Evolutionary conservation across 495 filamentous ascomycete genomes (phyloP).

Genomic region (Xylaria telfairii): DNA sequence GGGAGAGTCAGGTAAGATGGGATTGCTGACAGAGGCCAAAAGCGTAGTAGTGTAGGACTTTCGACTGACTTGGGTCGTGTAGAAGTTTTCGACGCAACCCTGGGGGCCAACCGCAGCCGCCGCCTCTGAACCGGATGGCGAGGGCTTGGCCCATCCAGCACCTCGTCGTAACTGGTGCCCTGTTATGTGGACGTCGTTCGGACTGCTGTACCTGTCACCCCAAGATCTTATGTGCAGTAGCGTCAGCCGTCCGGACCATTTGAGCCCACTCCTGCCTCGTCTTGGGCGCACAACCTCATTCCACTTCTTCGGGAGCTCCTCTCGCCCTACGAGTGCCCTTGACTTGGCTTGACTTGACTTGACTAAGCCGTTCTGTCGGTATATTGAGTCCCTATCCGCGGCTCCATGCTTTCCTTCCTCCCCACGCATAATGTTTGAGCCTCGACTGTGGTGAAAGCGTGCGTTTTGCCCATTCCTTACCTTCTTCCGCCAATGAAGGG

Average conservation of each 20-base stretch:
- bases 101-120: not conserved
- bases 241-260: conserved; percentile 1
- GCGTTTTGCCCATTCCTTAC: conserved; percentile 31
- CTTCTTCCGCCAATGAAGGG: conserved; percentile 40
- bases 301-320: conserved; percentile 15
- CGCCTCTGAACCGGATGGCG: not conserved
- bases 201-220: not conserved
- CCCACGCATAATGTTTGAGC: conserved; percentile 32
- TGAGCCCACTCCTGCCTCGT: conserved; percentile 17
- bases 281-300: conserved; percentile 4
- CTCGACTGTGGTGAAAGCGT: conserved; percentile 26
- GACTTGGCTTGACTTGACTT: no score
- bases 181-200: not conserved
- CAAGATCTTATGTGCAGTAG: conserved; percentile 29
- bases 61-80: not conserved
- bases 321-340: conserved; percentile 8
- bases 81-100: conserved; percentile 11
- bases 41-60: conserved; percentile 16
- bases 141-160: not conserved
- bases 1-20: not conserved
- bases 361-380: not conserved
- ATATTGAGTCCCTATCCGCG: conserved; percentile 7
- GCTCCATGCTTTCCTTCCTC: conserved; percentile 23
- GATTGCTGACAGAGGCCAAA: conserved; percentile 16
- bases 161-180: not conserved